A percentile compares a stretch with the other conserved stretches of the same genome.
These are phyloP conservation scores for Camelina neglecta DNA, from an alignment of 345 rosid species.

Conservation along the genomic window DNA sequence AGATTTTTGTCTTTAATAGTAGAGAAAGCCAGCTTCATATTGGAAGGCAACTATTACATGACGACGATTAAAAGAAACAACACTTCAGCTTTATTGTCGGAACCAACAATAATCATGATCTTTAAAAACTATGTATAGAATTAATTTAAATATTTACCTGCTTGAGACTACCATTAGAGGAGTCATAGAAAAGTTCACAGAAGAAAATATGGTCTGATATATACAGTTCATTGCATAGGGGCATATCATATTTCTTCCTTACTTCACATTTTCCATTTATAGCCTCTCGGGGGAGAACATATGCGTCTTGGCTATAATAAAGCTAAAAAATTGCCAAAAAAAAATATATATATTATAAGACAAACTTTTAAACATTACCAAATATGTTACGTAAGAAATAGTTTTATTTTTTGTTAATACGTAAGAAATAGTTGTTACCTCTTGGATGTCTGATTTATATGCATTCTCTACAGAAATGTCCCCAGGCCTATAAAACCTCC, in stretches of 20 bases:
- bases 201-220: constrained; percentile 71
- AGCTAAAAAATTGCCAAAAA: constrained; percentile 50
- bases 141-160: constrained; percentile 50
- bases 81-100: neutral
- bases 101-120: neutral
- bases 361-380: neutral
- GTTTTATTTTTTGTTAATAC: neutral
- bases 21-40: constrained; percentile 56
- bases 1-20: constrained; percentile 50
- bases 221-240: constrained; percentile 42
- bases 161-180: constrained; percentile 63
- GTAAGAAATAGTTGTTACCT: constrained; percentile 44
- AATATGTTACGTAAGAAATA: neutral
- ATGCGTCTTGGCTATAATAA: constrained; percentile 65
- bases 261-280: constrained; percentile 86
- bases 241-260: constrained; percentile 69
- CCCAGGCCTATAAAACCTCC: constrained; percentile 69
- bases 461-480: constrained; percentile 69
- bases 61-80: neutral
- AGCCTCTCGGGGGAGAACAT: constrained; percentile 44
- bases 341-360: neutral
- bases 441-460: constrained; percentile 64
- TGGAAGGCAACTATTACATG: constrained; percentile 60
- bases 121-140: neutral
- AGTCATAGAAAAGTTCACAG: constrained; percentile 76